Base-by-base conservation (phyloP, 257 asterid genomes). In the Parsonsia alboflavescens region DNA sequence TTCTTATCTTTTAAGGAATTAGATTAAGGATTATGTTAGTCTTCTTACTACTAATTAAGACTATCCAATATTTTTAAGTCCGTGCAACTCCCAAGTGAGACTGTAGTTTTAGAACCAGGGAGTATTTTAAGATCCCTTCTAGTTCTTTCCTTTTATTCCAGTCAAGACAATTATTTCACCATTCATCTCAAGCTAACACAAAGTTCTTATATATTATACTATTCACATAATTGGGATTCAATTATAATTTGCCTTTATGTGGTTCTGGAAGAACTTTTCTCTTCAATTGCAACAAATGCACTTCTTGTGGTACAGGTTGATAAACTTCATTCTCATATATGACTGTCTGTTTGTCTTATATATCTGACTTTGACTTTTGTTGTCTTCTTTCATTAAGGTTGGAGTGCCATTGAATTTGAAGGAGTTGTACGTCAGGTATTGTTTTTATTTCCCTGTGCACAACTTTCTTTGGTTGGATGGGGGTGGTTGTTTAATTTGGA, bases 371-470 rank as follows among this genome's bases (percentile, higher is more conserved):
- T 49, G 42, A 64, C 9, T n/a, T 62, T 49, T 28, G 46, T 41
- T 42, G 2, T 1, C 54, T 64, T 65, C 30, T 79, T 58, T 41
- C 41, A 53, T 75, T 41, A 87, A 93, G 98, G 96, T 74, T 93
- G 98, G 98, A 78, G 86, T 77, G 87, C 89, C 12, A 82, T 80
- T 66, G 97, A 93, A 76, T 91, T 93, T 62, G 84, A 89, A 75
- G 87, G 85, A 75, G 45, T 87, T 75, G 93, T 88, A 68, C 90
- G 71, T 52, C 93, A 93, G 98, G 98, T 93, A 83, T n/a, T 72
- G 28, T 58, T 73, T 46, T 71, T 56, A 66, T 63, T 72, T 68
- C 52, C 59, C 63, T 5, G 2, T 7, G 10, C 58, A 9, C 22
- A 16, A 21, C 6, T 17, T 52, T 19, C 17, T 52, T 52, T 5